A percentile compares a stretch with the other conserved stretches of the same genome.
Conservation (phyloP, 2,329 filamentous ascomycete species). For the Paecilomyces sp. region DNA sequence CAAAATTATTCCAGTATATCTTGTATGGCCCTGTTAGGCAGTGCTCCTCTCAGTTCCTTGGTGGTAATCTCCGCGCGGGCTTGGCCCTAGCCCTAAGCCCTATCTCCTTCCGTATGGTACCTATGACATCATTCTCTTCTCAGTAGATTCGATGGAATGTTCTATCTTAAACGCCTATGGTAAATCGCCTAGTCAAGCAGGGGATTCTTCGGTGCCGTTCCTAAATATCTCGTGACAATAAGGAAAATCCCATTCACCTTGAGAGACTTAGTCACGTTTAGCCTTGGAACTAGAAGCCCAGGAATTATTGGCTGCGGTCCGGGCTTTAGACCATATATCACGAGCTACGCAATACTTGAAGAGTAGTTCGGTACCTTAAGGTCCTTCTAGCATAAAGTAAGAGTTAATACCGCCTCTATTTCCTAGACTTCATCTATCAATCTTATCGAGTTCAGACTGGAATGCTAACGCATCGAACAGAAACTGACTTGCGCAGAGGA, state of each 20-base stretch:
- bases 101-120: background rate
- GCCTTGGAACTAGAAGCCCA: background rate
- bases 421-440: background rate
- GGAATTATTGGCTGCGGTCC: background rate
- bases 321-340: background rate
- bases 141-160: background rate
- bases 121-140: conserved; percentile 1
- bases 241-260: background rate
- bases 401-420: background rate
- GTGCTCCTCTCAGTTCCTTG: no score
- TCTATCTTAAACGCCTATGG: background rate
- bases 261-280: background rate
- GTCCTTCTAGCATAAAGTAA: background rate
- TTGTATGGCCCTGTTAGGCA: no score
- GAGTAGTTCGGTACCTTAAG: background rate
- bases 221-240: background rate
- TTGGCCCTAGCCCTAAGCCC: conserved; percentile 1
- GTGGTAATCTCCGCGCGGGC: background rate
- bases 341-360: background rate
- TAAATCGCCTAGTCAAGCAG: background rate
- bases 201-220: background rate
- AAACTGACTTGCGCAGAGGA: background rate
- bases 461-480: background rate
- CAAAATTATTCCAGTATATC: no score
- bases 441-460: background rate